A percentile compares a stretch with the other conserved stretches of the same genome.
These are phyloP conservation scores for Sclerotinia trifoliorum DNA, from an alignment of 2,329 filamentous ascomycete species.

Conservation along the genomic window DNA sequence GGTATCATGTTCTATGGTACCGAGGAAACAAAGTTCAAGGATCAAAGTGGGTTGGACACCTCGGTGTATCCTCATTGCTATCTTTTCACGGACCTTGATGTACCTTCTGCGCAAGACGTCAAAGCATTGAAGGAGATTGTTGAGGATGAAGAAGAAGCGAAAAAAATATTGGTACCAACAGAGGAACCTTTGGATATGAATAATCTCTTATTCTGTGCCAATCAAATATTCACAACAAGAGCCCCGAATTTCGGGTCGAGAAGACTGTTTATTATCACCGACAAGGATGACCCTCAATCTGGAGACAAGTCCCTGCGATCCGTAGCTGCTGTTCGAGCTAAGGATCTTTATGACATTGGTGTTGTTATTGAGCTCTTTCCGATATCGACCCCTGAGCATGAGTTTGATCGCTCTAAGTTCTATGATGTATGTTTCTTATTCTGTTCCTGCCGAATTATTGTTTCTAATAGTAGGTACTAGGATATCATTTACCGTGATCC, in stretches of 20 bases:
- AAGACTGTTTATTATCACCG: conserved; percentile 91
- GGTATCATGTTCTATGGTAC: conserved; percentile 91
- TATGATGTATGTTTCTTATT: conserved; percentile 70
- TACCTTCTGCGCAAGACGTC: conserved; percentile 84
- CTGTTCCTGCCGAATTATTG: not conserved
- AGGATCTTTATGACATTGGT: conserved; percentile 91
- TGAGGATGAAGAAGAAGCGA: conserved; percentile 72
- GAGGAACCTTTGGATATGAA: conserved; percentile 74
- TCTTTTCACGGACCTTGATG: conserved; percentile 80
- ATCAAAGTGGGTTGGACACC: conserved; percentile 53
- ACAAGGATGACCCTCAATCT: conserved; percentile 82
- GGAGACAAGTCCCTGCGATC: conserved; percentile 70
- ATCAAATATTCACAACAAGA: conserved; percentile 93
- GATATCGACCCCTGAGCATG: conserved; percentile 66
- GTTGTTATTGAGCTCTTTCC: conserved; percentile 92
- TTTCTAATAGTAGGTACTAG: conserved; percentile 45
- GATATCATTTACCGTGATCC: conserved; percentile 88
- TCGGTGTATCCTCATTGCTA: conserved; percentile 88
- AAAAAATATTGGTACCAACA: conserved; percentile 68
- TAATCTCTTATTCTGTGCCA: conserved; percentile 89
- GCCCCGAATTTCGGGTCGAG: conserved; percentile 92
- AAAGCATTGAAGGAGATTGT: conserved; percentile 73
- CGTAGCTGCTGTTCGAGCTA: conserved; percentile 80
- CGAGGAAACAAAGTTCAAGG: conserved; percentile 74
- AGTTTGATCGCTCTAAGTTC: conserved; percentile 81